Evolutionary conservation across 306 rosid genomes (phyloP).

Genomic region (Geum urbanum): DNA sequence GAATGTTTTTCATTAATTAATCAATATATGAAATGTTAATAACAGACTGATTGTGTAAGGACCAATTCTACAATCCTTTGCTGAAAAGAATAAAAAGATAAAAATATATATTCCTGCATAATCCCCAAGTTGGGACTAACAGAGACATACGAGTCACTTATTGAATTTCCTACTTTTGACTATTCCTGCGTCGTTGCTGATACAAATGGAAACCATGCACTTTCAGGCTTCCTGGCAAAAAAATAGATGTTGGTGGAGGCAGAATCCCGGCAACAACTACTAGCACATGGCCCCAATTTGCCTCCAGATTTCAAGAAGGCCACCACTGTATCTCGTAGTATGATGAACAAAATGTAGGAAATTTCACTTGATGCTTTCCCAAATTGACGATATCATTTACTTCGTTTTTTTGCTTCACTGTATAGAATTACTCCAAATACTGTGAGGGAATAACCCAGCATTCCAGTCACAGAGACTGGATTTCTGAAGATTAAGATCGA

Average conservation of each 20-base stretch:
- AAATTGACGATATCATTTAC: conserved; percentile 53
- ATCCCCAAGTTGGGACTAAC: conserved; percentile 40
- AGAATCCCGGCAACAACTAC: conserved; percentile 40
- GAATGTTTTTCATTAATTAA: conserved; percentile 45
- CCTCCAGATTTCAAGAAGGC: conserved; percentile 38
- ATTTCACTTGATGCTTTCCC: conserved; percentile 28
- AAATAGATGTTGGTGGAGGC: conserved; percentile 29
- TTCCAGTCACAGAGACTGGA: conserved; percentile 98
- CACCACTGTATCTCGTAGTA: conserved; percentile 27
- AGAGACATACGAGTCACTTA: conserved; percentile 47
- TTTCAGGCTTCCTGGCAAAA: conserved; percentile 39
- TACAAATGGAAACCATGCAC: conserved; percentile 50
- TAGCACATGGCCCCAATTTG: conserved; percentile 32
- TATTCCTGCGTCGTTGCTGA: conserved; percentile 57
- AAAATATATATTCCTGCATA: conserved; percentile 41
- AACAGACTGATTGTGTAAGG: conserved; percentile 34
- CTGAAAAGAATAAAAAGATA: conserved; percentile 48
- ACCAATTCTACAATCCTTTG: conserved; percentile 51
- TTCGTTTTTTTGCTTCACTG: conserved; percentile 98
- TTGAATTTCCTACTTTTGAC: conserved; percentile 49
- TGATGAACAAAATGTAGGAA: conserved; percentile 34
- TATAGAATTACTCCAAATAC: conserved; percentile 89
- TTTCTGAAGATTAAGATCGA: conserved; percentile 89
- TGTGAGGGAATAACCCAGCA: conserved; percentile 90
- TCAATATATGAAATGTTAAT: conserved; percentile 52